Base-by-base conservation (phyloP, 2,329 filamentous ascomycete species). In the Nemania sp. region DNA sequence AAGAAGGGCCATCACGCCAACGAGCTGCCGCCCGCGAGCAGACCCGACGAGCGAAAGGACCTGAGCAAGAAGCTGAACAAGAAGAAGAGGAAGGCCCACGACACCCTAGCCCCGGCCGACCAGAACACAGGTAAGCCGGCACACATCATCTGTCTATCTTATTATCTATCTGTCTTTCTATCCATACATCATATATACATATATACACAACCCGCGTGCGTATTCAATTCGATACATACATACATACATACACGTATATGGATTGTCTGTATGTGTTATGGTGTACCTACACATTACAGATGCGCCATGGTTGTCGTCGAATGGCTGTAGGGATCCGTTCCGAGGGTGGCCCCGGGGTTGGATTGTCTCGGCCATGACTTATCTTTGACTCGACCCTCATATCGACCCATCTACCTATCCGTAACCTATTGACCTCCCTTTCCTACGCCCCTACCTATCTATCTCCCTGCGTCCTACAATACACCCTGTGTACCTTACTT, bases 21-120 rank as follows among this genome's bases (percentile, higher is more conserved):
- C 57, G 83, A 87, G 54, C 67, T 79, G 50, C 77, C 77, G 17
- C 73, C 73, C 61, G 77, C 82, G 42, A 74, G 79, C 48, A 81
- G 86, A 83, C 39, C 80, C 81, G 70, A 78, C 77, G 54, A 72
- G 71, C 76, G 83, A 3, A 62, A 57, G 29, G 71, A 80, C 54
- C 81, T 75, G 29, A 83, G 84, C 46, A 79, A 79, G 62, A 85
- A 85, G 69, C 77, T 80, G 21, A 92, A 93, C 74, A 83, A 89
- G 66, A 92, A 91, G 81, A 92, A 91, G 79, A 87, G 90, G 73
- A 92, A 92, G 77, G 90, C 89, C 21, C 79, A 84, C 7, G 86
- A 88, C 59, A 80, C 75, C 55, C 77, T 84, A 34, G 80, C 80
- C 60, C 81, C 85, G 9, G 85, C 83, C 61, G 86, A 90, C 63